A percentile compares a stretch with the other conserved stretches of the same genome.
These are phyloP conservation scores for Cladosporium sphaerospermum DNA, from an alignment of 2,329 filamentous ascomycete species.

Conservation along the genomic window DNA sequence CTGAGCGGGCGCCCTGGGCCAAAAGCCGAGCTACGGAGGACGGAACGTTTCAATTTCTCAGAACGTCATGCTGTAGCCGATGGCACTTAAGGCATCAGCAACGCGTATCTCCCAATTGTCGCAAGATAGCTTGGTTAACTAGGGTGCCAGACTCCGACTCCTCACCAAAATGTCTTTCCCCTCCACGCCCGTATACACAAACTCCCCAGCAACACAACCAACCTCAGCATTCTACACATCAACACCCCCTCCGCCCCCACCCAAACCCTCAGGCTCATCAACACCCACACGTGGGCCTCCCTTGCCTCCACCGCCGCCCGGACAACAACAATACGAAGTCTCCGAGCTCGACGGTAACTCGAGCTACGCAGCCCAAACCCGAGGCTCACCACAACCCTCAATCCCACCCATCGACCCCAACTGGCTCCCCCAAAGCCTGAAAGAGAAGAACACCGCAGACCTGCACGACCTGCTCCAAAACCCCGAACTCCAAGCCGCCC, in stretches of 20 bases:
- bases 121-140: too few species aligned
- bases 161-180: slow-evolving; percentile 4
- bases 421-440: slow-evolving; percentile 71
- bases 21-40: slow-evolving; percentile 4
- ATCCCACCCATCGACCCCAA: slow-evolving; percentile 44
- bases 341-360: slow-evolving; percentile 24
- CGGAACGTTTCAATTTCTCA: neutral
- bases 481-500: slow-evolving; percentile 63
- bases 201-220: slow-evolving; percentile 14
- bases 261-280: slow-evolving; percentile 37
- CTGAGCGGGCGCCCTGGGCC: neutral
- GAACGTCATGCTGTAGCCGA: neutral
- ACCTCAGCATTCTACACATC: slow-evolving; percentile 34
- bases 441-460: slow-evolving; percentile 79
- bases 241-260: slow-evolving; percentile 44
- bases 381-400: slow-evolving; percentile 15
- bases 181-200: slow-evolving; percentile 2
- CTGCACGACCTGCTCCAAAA: slow-evolving; percentile 63
- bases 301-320: slow-evolving; percentile 35
- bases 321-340: slow-evolving; percentile 18
- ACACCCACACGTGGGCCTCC: slow-evolving; percentile 40
- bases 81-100: neutral
- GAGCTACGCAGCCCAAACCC: slow-evolving; percentile 11
- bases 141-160: neutral
- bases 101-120: too few species aligned